Evolutionary conservation across 1,284 basidiomycete genomes (phyloP), one percentile per base, ranked within the genome.

Genomic region (Ustilago vetiveriae): DNA sequence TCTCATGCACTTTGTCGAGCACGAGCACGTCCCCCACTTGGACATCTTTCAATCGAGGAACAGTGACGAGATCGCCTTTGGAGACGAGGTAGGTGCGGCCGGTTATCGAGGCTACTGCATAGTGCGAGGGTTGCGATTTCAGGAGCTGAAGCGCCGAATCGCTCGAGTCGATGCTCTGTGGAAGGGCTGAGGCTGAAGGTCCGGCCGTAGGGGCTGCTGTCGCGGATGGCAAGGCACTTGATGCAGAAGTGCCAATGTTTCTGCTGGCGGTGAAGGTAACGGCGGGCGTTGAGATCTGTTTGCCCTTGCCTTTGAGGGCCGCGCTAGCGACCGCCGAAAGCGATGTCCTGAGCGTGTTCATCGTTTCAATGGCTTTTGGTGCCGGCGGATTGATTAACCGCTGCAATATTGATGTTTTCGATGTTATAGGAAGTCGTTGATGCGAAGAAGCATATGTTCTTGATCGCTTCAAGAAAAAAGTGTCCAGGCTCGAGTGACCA

Each of bases 1-100:
- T 87, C 83, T 98, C 95, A 81, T 94, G 90, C 59, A 98, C 90
- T 68, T 92, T 86, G 69, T 92, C 90, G 54, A 98, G 87, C 6
- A 86, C 84, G 52, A 98, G 86, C 33, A 90, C 86, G 78, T 96
- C 92, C 23, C 95, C 95, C 52, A 95, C 82, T 10, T 79, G 88
- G 2, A 78, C 76, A 42, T 76, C 79, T 70, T 89, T 89, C 45
- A 98, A 87, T 44, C 89, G 89, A 3, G 95, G 94, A 2, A 98
- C 87, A 42, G 95, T 98, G 76, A 98, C 88, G 65, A 95, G 83
- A 84, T 98, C 95, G 77, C 89, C 88, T 19, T 92, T 89, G 30
- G 94, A 88, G 29, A 98, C 86, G 69, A 97, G 88, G 84, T 95
- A 94, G 82, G 90, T 91, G 76, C 88, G 87, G 63, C 92, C 90